Percentiles rank a stretch among this genome's conserved stretches.
Conservation (phyloP, 768 basidiomycete genomes). For the Leccinum truebloodii region DNA sequence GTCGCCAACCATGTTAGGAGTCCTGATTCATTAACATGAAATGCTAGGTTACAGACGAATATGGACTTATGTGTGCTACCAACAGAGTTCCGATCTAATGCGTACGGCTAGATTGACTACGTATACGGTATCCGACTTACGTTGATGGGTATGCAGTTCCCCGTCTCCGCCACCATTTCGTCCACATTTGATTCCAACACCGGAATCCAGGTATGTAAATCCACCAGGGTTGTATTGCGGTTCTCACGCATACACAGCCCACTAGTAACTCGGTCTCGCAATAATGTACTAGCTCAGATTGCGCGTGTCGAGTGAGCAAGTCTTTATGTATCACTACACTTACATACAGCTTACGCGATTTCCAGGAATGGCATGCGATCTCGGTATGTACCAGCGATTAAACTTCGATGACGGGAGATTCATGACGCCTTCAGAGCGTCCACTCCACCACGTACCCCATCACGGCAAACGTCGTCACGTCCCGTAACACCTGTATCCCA, state of each 20-base stretch:
- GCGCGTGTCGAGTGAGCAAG: slow-evolving; percentile 13
- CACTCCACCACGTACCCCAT: slow-evolving; percentile 18
- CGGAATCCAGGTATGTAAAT: slow-evolving; percentile 31
- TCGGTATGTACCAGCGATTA: slow-evolving; percentile 14
- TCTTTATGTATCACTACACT: neutral
- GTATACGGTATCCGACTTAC: slow-evolving; percentile 1
- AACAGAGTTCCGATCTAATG: slow-evolving; percentile 23
- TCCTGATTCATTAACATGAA: neutral
- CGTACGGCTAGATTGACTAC: slow-evolving; percentile 17
- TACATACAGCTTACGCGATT: slow-evolving; percentile 4
- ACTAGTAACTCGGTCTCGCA: slow-evolving; percentile 22
- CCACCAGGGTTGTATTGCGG: neutral
- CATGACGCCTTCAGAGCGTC: slow-evolving; percentile 13
- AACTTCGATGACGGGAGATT: neutral
- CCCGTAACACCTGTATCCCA: slow-evolving; percentile 15
- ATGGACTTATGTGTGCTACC: slow-evolving; percentile 19
- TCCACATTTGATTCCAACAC: slow-evolving; percentile 29
- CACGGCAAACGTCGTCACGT: slow-evolving; percentile 17
- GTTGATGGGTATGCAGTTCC: slow-evolving; percentile 10
- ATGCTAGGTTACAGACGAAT: slow-evolving; percentile 9
- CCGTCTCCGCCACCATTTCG: slow-evolving; percentile 22
- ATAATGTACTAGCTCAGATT: slow-evolving; percentile 8
- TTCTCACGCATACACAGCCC: slow-evolving; percentile 24
- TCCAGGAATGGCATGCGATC: slow-evolving; percentile 11
- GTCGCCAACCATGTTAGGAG: slow-evolving; percentile 4